A percentile compares a stretch with the other conserved stretches of the same genome.
These are phyloP conservation scores for Cynara cardunculus DNA, from an alignment of 129 eudicot genomes.

Conservation along the genomic window DNA sequence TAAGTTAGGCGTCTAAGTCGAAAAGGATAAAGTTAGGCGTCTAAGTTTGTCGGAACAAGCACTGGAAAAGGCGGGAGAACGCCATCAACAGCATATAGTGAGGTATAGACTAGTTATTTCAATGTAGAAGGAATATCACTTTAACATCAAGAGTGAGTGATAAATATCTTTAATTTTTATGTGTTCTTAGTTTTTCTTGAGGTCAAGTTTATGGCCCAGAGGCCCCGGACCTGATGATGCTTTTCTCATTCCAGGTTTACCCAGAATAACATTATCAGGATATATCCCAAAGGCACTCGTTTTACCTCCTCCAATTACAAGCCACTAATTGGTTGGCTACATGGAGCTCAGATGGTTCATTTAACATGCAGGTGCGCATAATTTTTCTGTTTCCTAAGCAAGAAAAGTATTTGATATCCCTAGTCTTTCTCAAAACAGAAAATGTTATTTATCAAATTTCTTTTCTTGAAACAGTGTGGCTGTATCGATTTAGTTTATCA, in stretches of 20 bases:
- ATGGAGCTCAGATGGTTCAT: constrained; percentile 99
- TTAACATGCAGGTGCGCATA: constrained; percentile 87
- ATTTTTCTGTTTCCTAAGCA: neutral
- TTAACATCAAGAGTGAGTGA: neutral
- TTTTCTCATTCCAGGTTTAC: constrained; percentile 58
- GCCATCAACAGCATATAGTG: constrained; percentile 63
- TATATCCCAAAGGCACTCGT: constrained; percentile 82
- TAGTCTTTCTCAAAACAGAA: neutral
- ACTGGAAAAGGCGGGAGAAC: constrained; percentile 65
- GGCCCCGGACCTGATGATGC: neutral
- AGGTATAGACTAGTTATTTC: constrained; percentile 41
- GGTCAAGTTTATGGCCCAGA: neutral
- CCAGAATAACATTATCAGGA: constrained; percentile 69
- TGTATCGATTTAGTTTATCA: no score
- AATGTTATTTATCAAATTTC: neutral
- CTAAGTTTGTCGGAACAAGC: constrained; percentile 77
- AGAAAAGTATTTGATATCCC: neutral
- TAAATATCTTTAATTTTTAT: neutral
- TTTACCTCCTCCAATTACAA: constrained; percentile 86
- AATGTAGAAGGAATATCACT: neutral
- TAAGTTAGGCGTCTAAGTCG: no score
- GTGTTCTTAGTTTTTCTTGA: neutral
- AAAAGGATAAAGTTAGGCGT: constrained; percentile 64
- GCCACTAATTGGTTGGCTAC: constrained; percentile 84
- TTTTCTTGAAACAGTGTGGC: neutral